Conservation (phyloP, 345 rosid species). For the Linum usitatissimum region DNA sequence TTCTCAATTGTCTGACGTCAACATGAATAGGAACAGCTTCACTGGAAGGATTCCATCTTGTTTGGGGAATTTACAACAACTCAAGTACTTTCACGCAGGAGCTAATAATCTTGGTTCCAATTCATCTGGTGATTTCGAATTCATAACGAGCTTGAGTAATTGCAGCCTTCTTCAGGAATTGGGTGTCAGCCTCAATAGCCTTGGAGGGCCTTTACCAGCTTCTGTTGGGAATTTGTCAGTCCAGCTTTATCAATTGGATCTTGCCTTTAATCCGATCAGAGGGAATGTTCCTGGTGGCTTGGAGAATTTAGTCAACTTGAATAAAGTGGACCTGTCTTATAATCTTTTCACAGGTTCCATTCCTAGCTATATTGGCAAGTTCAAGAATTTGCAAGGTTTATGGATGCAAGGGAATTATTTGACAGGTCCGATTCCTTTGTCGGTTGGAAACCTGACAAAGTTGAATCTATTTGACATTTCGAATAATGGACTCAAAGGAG, state of each 20-base stretch:
- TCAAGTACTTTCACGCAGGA: not conserved
- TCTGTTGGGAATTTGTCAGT: not conserved
- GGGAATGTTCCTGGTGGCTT: not conserved
- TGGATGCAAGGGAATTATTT: not conserved
- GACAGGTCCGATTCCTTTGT: not conserved
- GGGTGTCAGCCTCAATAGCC: not conserved
- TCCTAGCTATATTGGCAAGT: slow-evolving; percentile 9
- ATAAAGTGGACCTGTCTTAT: not conserved
- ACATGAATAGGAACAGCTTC: slow-evolving; percentile 1
- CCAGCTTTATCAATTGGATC: not conserved
- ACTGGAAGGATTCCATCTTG: slow-evolving; percentile 8
- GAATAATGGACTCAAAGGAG: slow-evolving; percentile 8
- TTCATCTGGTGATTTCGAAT: slow-evolving; percentile 1
- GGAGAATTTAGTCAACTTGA: slow-evolving; percentile 7
- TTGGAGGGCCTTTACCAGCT: slow-evolving; percentile 9
- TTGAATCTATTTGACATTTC: not conserved
- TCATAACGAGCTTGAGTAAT: slow-evolving; percentile 5
- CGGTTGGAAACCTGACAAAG: slow-evolving; percentile 2
- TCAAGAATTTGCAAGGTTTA: slow-evolving; percentile 11
- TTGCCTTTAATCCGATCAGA: slow-evolving; percentile 2
- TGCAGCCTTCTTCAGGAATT: slow-evolving; percentile 7
- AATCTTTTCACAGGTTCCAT: slow-evolving; percentile 13
- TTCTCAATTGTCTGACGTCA: not conserved
- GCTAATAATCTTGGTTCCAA: slow-evolving; percentile 8
- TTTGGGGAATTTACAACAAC: not conserved